Base-by-base conservation (phyloP, 1,284 basidiomycete species). In the Cerioporus squamosus region DNA sequence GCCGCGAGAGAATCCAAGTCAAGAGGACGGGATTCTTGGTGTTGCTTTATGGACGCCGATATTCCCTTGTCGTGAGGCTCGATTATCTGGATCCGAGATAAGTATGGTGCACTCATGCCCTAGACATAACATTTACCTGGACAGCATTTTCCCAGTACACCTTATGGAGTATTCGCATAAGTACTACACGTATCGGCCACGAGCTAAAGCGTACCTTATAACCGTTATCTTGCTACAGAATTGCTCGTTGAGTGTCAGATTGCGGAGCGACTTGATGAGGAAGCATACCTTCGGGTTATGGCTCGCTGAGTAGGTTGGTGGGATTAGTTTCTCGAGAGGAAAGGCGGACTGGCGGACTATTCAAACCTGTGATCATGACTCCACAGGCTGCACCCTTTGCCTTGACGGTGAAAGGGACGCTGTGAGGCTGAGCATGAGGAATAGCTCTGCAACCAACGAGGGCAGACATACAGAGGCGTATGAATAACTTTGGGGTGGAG, bases 61-160 rank as follows among this genome's bases (percentile, higher is more conserved):
- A 95, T 94, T 12, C 88, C 90, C 62, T 74, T 73, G 70, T 95
- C 93, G 66, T 94, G 91, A 0, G 93, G 93, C 8, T 77, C 80
- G 51, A 94, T 93, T 49, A 95, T 95, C 87, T 94, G 50, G 48
- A 36, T 40, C 14, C 33, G 26, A 36, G 3, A 36, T 36, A 10
- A 36, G 33, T 10, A 36, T 8, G 6, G 3, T 36, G 1, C 33
- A 36, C 3, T 36, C 33, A 5, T 10, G 14, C 14, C 12, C 12
- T 7, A 6, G 10, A 36, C 33, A 36, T 3, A 15, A 36, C 9
- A 10, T 10, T 5, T 67, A 90, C 90, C 77, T 93, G 90, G 1
- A 93, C 87, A 0, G 84, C 90, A 67, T 93, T 93, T 70, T 91
- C 89, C 91, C 91, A 93, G 64, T 93, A 93, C 12, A 93, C 90